Percentiles rank a stretch among this genome's conserved stretches.
Conservation (phyloP, 139 green algal species). For the Pycnococcus provasolii region DNA sequence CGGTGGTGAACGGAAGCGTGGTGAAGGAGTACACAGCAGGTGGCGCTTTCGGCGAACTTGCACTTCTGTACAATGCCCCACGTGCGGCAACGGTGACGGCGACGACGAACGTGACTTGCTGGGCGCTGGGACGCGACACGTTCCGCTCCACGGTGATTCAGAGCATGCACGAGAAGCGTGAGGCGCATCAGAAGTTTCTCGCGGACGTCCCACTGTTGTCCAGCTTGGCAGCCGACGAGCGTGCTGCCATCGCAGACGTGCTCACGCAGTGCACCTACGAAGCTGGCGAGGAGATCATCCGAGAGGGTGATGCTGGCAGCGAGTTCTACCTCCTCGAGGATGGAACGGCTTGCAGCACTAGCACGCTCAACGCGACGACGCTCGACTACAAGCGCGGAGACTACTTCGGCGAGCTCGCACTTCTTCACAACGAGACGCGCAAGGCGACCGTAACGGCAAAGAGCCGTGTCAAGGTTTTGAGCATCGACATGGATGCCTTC, state of each 20-base stretch:
- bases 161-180: not conserved
- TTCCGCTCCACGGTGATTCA: constrained; percentile 3
- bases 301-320: constrained; percentile 5
- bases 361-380: not conserved
- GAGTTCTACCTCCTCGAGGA: constrained; percentile 19
- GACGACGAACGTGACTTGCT: constrained; percentile 47
- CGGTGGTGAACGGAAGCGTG: constrained; percentile 36
- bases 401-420: constrained; percentile 15
- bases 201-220: constrained; percentile 4
- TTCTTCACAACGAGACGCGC: constrained; percentile 5
- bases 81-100: constrained; percentile 72
- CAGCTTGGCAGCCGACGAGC: not conserved
- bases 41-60: constrained; percentile 73
- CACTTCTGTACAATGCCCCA: constrained; percentile 73
- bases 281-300: constrained; percentile 13
- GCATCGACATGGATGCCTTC: constrained; percentile 8
- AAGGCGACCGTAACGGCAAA: not conserved
- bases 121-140: constrained; percentile 64
- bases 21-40: not conserved
- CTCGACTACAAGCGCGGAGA: not conserved
- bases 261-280: not conserved
- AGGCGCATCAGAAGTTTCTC: constrained; percentile 7
- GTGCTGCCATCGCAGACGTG: constrained; percentile 6
- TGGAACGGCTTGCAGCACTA: constrained; percentile 1
- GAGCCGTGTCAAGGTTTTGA: not conserved